Evolutionary conservation across 2,329 filamentous ascomycete species (phyloP), one percentile per base, ranked within the genome.

Genomic region (Calonectria fujianensis): DNA sequence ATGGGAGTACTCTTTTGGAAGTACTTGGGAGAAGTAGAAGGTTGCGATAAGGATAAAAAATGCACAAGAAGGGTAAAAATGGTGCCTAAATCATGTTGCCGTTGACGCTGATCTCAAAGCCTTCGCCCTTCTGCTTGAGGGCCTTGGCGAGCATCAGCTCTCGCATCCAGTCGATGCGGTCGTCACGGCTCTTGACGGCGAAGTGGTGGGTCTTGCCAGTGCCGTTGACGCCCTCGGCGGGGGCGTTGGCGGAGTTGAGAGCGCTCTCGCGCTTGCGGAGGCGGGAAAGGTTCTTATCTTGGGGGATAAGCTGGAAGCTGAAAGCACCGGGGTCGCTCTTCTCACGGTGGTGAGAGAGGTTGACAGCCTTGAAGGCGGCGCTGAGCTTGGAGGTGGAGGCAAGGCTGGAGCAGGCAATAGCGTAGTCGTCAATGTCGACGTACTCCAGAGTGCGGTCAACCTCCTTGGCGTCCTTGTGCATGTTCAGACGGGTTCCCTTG

Each of bases 101-200:
- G 82, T 96, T 96, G 77, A 96, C 92, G 82, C 92, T 94, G 80
- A 97, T 92, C 86, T 96, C 94, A 80, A 94, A 96, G 24, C 95
- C 95, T 80, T 95, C 93, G 61, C 91, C 93, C 90, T 96, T 97
- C 85, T 95, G 94, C 88, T 93, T 94, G 83, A 95, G 88, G 24
- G 95, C 95, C 88, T 97, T 97, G 69, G 95, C 95, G 59, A 97
- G 91, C 95, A 97, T 97, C 75, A 97, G 87, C 89, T 97, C 95
- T 70, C 95, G 90, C 95, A 97, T 97, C 97, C 97, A 99, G 84
- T 98, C 96, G 81, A 98, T 98, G 75, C 96, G 91, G 83, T 98
- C 95, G 82, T 98, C 95, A 18, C 96, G 91, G 80, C 90, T 92
- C 51, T 70, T 74, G 79, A 98, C 96, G 0, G 96, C 95, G 83